Evolutionary conservation across 371 early-diverging fungal species (phyloP).

Genomic region (Thermomucor indicae-seudaticae): DNA sequence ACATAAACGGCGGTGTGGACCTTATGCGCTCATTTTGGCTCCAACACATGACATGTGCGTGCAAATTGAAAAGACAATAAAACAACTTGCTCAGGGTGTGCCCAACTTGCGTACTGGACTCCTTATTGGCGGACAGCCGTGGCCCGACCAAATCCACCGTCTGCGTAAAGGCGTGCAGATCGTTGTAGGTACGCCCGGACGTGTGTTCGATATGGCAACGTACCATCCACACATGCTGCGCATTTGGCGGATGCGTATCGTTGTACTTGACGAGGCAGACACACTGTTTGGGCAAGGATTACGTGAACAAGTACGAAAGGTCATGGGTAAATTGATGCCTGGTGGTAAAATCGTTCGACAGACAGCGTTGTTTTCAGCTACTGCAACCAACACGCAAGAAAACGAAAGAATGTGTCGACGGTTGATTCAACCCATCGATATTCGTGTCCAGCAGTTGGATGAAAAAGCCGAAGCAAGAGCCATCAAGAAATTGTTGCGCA

Average conservation of each 20-base stretch:
- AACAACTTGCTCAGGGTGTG: slow-evolving; percentile 40
- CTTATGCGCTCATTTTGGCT: slow-evolving; percentile 53
- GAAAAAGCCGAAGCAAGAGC: slow-evolving; percentile 9
- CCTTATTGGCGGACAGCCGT: slow-evolving; percentile 52
- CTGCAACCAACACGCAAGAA: slow-evolving; percentile 9
- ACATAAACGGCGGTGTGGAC: slow-evolving; percentile 37
- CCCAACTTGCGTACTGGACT: slow-evolving; percentile 52
- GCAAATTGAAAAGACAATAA: slow-evolving; percentile 47
- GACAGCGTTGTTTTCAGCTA: slow-evolving; percentile 47
- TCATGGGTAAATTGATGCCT: slow-evolving; percentile 41
- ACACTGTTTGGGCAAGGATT: slow-evolving; percentile 43
- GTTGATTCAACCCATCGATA: slow-evolving; percentile 18
- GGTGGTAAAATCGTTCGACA: slow-evolving; percentile 43
- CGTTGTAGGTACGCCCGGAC: slow-evolving; percentile 57
- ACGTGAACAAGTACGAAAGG: slow-evolving; percentile 34
- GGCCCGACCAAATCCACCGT: slow-evolving; percentile 50
- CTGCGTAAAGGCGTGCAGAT: slow-evolving; percentile 56
- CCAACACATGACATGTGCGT: slow-evolving; percentile 55
- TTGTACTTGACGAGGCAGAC: slow-evolving; percentile 63
- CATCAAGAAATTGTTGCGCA: slow-evolving; percentile 18
- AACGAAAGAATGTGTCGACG: slow-evolving; percentile 11
- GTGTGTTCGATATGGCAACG: slow-evolving; percentile 45
- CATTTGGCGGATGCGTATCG: slow-evolving; percentile 44
- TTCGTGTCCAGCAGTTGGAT: slow-evolving; percentile 3
- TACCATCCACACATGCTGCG: slow-evolving; percentile 36